Evolutionary conservation across 2,329 filamentous ascomycete genomes (phyloP), one percentile per base, ranked within the genome.

Genomic region (Pyricularia pennisetigena): DNA sequence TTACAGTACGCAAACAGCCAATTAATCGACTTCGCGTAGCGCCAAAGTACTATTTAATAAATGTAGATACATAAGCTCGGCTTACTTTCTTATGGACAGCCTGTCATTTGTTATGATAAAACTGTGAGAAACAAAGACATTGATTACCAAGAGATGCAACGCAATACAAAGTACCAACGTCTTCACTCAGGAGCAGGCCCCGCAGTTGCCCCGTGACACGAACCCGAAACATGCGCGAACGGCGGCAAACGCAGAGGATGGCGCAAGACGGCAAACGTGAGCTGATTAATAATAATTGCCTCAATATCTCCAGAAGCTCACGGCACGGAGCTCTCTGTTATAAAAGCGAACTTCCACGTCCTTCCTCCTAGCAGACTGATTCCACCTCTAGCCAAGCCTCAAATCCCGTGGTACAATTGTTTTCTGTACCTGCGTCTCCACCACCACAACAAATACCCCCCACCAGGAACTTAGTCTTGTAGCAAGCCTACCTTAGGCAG

Each of bases 211-310:
- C 57, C 57, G 57, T 61, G 57, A 61, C 57, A 61, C 57, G 57
- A 10, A 61, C 28, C 62, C 62, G 62, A 64, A 64, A 64, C 62
- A 20, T 29, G 30, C 28, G 61, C 62, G 26, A 10, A 29, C 62
- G 30, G 30, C 23, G 32, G 62, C 62, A 8, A 29, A 28, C 62
- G 26, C 62, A 64, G 30, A 64, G 23, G 26, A 35, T 64, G 28
- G 62, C 62, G 62, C 62, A 64, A 64, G 62, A 64, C 24, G 28
- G 20, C 10, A 32, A 28, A n/a, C 26, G 26, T 64, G 62, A 64
- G 62, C 30, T 35, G 62, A 64, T 64, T 64, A 64, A 30, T 64
- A 64, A 64, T 64, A 64, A 64, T 64, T 64, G 62, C 62, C 62
- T 64, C 62, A 64, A n/a, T 12, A n/a, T 12, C n/a, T 32, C 14